Evolutionary conservation across 169 alveolate genomes (phyloP).

Genomic region (Babesia bigemina): DNA sequence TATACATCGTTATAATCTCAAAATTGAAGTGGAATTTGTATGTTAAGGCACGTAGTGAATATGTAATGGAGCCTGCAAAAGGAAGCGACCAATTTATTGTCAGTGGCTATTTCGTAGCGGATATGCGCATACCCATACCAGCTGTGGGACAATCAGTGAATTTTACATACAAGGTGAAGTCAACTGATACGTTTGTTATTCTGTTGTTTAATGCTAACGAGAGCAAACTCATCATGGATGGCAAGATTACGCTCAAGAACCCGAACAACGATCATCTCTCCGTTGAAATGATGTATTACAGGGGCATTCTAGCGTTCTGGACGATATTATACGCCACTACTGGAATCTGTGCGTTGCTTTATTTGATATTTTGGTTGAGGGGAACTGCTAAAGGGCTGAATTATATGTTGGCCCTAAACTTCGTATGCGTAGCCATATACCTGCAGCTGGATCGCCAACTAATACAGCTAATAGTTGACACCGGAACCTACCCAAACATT

Average conservation of each 20-base stretch:
- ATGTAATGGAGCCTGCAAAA: slow-evolving; percentile 47
- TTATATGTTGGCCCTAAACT: slow-evolving; percentile 58
- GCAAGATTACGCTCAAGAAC: slow-evolving; percentile 49
- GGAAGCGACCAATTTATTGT: slow-evolving; percentile 20
- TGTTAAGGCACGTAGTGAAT: slow-evolving; percentile 6
- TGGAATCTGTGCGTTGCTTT: slow-evolving; percentile 8
- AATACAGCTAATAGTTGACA: slow-evolving; percentile 9
- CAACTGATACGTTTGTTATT: slow-evolving; percentile 43
- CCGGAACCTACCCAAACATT: slow-evolving; percentile 26
- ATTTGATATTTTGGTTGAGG: background rate
- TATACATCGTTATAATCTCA: slow-evolving; percentile 42
- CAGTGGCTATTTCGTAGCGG: slow-evolving; percentile 30
- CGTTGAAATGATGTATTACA: slow-evolving; percentile 48
- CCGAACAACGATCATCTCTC: slow-evolving; percentile 44
- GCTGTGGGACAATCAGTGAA: slow-evolving; percentile 17
- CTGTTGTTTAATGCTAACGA: slow-evolving; percentile 57
- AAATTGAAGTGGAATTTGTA: slow-evolving; percentile 51
- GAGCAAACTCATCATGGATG: slow-evolving; percentile 39
- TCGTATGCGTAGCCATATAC: slow-evolving; percentile 25
- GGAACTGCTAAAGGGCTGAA: slow-evolving; percentile 13
- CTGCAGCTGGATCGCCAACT: slow-evolving; percentile 34
- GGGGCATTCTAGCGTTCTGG: slow-evolving; percentile 41
- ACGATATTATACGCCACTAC: slow-evolving; percentile 7
- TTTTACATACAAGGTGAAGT: slow-evolving; percentile 25
- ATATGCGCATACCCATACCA: slow-evolving; percentile 54